Evolutionary conservation across 164 flowering plant species (phyloP).

Genomic region (Stephania yunnanensis): DNA sequence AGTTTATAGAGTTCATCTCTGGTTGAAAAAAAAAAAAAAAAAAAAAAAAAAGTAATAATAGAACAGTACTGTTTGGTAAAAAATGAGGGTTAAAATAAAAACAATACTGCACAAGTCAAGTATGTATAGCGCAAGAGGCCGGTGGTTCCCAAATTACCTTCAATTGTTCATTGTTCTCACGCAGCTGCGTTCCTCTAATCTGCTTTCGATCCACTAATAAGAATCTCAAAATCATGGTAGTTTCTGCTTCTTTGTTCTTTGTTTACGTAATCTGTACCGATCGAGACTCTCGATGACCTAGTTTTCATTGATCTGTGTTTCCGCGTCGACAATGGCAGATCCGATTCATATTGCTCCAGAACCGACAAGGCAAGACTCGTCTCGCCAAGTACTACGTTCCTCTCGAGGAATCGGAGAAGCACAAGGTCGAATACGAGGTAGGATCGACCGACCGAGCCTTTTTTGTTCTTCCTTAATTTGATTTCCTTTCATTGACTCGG

Average conservation of each 20-base stretch:
- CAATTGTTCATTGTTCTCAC: background rate
- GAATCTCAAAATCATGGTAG: background rate
- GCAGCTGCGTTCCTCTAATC: background rate
- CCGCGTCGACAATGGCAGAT: conserved; percentile 42
- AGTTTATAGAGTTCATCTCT: no score
- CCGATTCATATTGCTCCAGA: conserved; percentile 89
- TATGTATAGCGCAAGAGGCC: no score
- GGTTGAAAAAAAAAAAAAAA: no score
- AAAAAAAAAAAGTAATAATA: no score
- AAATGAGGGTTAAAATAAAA: no score
- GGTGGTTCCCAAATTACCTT: no score
- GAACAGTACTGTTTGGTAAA: no score
- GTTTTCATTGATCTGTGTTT: background rate
- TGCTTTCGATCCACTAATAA: background rate
- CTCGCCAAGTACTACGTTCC: conserved; percentile 96
- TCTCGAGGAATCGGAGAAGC: conserved; percentile 96
- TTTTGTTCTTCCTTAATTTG: background rate
- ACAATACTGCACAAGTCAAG: no score
- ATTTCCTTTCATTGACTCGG: background rate
- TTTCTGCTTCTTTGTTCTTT: background rate
- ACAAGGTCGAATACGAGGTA: conserved; percentile 98
- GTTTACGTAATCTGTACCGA: background rate
- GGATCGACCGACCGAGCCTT: background rate
- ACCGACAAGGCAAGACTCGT: conserved; percentile 96
- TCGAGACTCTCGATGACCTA: background rate